Conservation (phyloP, 148 eudicot species). For the Persicaria maculosa region DNA sequence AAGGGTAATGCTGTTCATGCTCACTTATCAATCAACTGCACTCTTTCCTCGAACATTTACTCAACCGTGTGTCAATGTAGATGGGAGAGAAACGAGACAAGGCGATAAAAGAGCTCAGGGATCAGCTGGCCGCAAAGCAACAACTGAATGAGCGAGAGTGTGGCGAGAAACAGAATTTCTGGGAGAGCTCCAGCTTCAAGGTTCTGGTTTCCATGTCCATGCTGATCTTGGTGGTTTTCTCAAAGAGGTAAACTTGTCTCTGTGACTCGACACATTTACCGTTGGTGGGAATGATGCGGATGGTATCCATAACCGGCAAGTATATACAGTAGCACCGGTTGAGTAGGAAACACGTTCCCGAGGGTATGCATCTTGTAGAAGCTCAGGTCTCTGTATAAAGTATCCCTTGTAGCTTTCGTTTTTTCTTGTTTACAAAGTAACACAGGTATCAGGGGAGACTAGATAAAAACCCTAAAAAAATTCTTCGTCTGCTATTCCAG, state of each 20-base stretch:
- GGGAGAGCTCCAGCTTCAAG: conserved; percentile 84
- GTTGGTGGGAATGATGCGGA: background rate
- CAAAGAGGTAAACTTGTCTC: conserved; percentile 38
- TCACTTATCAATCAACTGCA: background rate
- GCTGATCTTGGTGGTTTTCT: conserved; percentile 68
- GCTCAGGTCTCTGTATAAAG: background rate
- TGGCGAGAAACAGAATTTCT: conserved; percentile 49
- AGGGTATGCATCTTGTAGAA: background rate
- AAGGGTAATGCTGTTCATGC: conserved; percentile 39
- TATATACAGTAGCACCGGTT: background rate
- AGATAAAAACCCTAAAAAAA: too few species aligned
- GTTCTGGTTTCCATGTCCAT: conserved; percentile 72
- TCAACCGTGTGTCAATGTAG: conserved; percentile 23
- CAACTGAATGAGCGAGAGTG: conserved; percentile 15
- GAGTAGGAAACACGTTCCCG: background rate
- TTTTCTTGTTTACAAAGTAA: background rate
- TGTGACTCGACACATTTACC: background rate
- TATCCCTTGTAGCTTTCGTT: background rate
- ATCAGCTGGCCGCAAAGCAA: conserved; percentile 58
- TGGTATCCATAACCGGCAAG: background rate
- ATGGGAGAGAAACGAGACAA: conserved; percentile 87
- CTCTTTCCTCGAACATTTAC: background rate
- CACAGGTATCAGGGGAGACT: background rate
- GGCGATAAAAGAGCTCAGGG: conserved; percentile 75
- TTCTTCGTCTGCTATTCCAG: too few species aligned